Base-by-base conservation (phyloP, 306 rosid genomes). In the Casuarina glauca region DNA sequence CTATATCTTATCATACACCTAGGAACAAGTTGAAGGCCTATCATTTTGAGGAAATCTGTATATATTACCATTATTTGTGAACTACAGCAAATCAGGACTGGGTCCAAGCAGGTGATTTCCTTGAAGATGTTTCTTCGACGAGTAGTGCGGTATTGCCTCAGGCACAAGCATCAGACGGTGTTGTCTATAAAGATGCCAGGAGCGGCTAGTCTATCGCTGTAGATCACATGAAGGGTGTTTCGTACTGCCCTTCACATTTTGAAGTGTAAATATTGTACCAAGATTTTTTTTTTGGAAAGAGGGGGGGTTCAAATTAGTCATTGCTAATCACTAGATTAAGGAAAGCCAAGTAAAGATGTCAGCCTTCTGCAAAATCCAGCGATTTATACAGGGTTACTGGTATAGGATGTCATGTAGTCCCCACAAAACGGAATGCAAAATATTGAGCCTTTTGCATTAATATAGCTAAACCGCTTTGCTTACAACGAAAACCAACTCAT, bases 61-160 rank as follows among this genome's bases (percentile, higher is more conserved):
- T 38, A 19, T 62, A 12, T 41, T 20, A 13, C 64, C 17, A 62
- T 35, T 46, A 51, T 45, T 73, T 63, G 52, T 67, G 68, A 67
- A 64, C 69, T 79, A 35, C 84, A 82, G 91, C 82, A 75, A 83
- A 79, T 75, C 61, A 78, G 80, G 75, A 52, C 79, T 77, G 79
- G 74, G 74, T 51, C 32, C 76, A 70, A 43, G 76, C 63, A 39
- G 81, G 71, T 39, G 72, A 78, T 41, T 70, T 80, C 55, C 78
- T 71, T 75, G 82, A 61, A 74, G 80, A 79, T 19, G 60, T 73
- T 75, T 73, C 78, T 80, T 68, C 70, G 26, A 66, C 69, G 66
- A 69, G 63, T 52, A 39, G 45, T n/a, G 57, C 62, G 60, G 80
- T 64, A 46, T 78, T 69, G 44, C 76, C 74, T 58, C 26, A 54